Base-by-base conservation (phyloP, 495 filamentous ascomycete genomes). In the Penicillium pancosmium region DNA sequence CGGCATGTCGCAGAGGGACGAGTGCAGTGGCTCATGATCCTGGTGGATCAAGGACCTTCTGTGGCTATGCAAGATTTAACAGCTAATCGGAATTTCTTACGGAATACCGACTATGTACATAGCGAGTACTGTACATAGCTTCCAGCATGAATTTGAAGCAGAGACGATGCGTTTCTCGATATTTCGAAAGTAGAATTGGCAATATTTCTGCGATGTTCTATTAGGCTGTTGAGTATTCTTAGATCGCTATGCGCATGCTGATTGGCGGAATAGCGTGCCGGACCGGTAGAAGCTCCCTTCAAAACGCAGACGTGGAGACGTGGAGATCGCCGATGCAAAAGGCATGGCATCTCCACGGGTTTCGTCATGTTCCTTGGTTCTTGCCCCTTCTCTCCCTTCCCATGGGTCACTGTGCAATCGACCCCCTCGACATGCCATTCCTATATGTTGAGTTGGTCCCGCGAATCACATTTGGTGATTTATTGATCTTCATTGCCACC, bases 221-320 rank as follows among this genome's bases (percentile, higher is more conserved):
- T 48, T 12, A 19, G 2, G 10, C 11, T 25, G 19, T 25, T 48
- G 46, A 3, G 23, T 13, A 13, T 48, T 12, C 15, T 9, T 48
- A 48, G 5, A 23, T 48, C 46, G 46, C 21, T 5, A 15, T 48
- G 15, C 11, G 27, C 15, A 16, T 25, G 7, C 49, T 51, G 49
- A 51, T 51, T 51, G 49, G 49, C 27, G 49, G 49, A 36, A 33
- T 35, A 25, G 4, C 25, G 31, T n/a, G 27, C 49, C 49, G 49
- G 23, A 10, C 49, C 12, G 13, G 13, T 10, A 15, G 43, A 18
- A 13, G 15, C 9, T n/a, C 23, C 9, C 21, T 44, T 7, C 6
- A 9, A 44, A 12, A 13, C 13, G 36, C 41, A 7, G 27, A 9
- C 27, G 27, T 31, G 27, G 27, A 31, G 41, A 44, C 41, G 41